A percentile compares a stretch with the other conserved stretches of the same genome.
Evolutionary conservation across 306 rosid species (phyloP).

Genomic region (Casuarina equisetifolia): DNA sequence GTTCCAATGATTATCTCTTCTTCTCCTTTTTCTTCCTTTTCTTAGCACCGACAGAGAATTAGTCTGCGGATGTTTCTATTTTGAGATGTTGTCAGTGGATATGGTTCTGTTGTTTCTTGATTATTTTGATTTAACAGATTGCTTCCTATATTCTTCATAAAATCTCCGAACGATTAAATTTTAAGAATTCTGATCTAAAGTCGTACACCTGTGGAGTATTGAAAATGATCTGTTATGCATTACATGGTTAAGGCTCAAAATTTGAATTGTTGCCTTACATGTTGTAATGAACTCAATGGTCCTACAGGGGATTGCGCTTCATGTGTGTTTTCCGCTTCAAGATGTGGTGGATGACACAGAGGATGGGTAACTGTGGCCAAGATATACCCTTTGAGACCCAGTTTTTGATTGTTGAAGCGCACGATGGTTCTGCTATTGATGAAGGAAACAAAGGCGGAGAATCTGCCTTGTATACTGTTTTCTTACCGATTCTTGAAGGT

Average conservation of each 20-base stretch:
- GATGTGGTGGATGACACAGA: constrained; percentile 99
- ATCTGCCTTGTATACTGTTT: constrained; percentile 56
- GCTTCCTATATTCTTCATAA: too few relatives aligned
- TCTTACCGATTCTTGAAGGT: constrained; percentile 91
- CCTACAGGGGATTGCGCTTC: constrained; percentile 67
- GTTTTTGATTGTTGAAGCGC: constrained; percentile 71
- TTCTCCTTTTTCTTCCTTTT: too few relatives aligned
- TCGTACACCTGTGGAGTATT: neutral
- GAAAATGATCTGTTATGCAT: neutral
- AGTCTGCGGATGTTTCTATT: too few relatives aligned
- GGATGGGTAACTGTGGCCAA: constrained; percentile 74
- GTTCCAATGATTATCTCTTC: too few relatives aligned
- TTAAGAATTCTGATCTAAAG: too few relatives aligned
- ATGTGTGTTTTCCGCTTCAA: constrained; percentile 86
- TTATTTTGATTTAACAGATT: too few relatives aligned
- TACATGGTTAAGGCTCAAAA: neutral
- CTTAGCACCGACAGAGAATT: too few relatives aligned
- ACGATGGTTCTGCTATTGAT: constrained; percentile 39
- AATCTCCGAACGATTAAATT: too few relatives aligned
- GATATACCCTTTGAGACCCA: constrained; percentile 88
- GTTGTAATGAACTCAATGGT: neutral
- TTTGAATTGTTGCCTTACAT: neutral
- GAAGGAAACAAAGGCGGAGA: constrained; percentile 35
- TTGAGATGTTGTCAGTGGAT: too few relatives aligned
- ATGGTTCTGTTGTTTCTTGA: too few relatives aligned